phyloP scores from a whole-genome alignment of 441 rosid genomes.

The Kokia cookei region DNA sequence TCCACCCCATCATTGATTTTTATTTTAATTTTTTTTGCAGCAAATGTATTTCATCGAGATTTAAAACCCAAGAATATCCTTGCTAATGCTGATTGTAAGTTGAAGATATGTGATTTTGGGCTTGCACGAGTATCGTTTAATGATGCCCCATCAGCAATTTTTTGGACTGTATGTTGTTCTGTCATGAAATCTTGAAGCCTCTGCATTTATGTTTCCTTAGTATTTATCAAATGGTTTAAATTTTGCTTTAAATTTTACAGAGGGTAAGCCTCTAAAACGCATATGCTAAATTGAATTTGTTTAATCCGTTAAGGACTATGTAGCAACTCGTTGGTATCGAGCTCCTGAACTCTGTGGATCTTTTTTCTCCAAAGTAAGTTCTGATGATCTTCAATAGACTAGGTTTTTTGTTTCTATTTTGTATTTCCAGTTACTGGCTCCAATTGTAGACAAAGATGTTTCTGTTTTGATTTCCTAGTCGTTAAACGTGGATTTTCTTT shows the following conservation, averaged over 20 bases:
- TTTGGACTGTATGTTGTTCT: conserved; percentile 83
- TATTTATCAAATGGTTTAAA: neutral
- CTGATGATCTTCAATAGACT: conserved; percentile 2
- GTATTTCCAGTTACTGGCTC: neutral
- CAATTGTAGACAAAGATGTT: neutral
- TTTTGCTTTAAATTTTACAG: neutral
- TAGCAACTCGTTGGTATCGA: conserved; percentile 98
- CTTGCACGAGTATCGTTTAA: conserved; percentile 95
- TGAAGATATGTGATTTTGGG: conserved; percentile 98
- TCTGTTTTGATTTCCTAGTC: neutral
- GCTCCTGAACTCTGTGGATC: conserved; percentile 99
- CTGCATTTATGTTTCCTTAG: neutral
- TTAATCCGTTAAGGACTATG: conserved; percentile 70
- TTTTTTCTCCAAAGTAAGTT: conserved; percentile 95
- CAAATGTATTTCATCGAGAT: conserved; percentile 96
- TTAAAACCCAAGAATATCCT: conserved; percentile 95
- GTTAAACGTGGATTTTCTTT: neutral
- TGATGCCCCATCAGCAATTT: conserved; percentile 96
- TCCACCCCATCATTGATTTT: conserved; percentile 10
- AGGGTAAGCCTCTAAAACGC: conserved; percentile 1
- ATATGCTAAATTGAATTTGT: conserved; percentile 9
- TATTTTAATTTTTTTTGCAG: conserved; percentile 36
- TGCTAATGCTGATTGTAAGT: conserved; percentile 96
- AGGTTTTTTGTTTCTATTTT: neutral
- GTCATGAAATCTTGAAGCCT: conserved; percentile 3